Conservation (phyloP, 805 yeast genomes). For the Kurtzmaniella cleridarum region DNA sequence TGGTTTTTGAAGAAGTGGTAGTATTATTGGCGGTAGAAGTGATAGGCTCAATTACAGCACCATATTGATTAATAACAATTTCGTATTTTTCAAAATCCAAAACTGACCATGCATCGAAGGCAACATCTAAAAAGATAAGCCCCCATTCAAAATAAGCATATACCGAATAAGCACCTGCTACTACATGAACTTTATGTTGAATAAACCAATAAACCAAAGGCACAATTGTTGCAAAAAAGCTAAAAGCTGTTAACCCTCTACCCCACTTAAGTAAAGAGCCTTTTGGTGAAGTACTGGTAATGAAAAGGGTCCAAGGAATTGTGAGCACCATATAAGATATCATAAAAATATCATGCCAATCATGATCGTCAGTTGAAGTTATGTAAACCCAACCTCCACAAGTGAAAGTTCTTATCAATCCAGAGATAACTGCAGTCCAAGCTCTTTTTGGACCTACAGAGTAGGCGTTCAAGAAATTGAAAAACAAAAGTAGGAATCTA, state of each 20-base stretch:
- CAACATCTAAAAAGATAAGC: constrained; percentile 74
- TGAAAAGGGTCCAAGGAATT: constrained; percentile 80
- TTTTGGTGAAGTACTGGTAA: constrained; percentile 46
- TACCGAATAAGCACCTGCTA: constrained; percentile 91
- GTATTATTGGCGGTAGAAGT: constrained; percentile 8
- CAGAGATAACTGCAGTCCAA: constrained; percentile 46
- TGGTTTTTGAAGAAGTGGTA: constrained; percentile 1
- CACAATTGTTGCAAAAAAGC: constrained; percentile 67
- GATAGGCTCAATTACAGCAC: constrained; percentile 10
- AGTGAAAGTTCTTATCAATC: constrained; percentile 84
- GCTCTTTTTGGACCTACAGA: constrained; percentile 8
- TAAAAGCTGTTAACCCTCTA: constrained; percentile 45
- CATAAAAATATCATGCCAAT: constrained; percentile 94
- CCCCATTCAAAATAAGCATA: constrained; percentile 97
- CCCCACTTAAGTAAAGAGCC: constrained; percentile 43
- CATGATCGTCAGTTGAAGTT: constrained; percentile 95
- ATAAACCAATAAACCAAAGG: constrained; percentile 87
- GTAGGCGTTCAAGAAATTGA: constrained; percentile 47
- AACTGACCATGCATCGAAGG: constrained; percentile 77
- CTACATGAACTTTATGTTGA: constrained; percentile 82
- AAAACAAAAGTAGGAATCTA: constrained; percentile 59
- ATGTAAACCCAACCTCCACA: constrained; percentile 99
- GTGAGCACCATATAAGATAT: constrained; percentile 82
- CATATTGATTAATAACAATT: constrained; percentile 33
- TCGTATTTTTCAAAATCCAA: constrained; percentile 64